phyloP scores from a whole-genome alignment of 495 filamentous ascomycete genomes.

The Aspergillus saccharolyticus region DNA sequence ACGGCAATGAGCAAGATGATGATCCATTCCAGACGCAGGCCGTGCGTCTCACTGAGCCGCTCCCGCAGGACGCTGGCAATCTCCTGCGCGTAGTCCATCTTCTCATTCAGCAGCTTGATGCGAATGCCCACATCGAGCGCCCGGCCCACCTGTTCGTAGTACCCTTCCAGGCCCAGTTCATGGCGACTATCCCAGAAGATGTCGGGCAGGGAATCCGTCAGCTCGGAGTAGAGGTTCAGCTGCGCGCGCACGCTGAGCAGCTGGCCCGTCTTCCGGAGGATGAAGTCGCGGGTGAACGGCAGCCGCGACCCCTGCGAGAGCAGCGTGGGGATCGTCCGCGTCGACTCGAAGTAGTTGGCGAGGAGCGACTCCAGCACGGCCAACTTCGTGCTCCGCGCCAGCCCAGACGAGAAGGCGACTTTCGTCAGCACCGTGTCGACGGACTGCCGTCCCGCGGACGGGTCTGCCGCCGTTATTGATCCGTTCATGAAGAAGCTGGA shows the following conservation, averaged over 20 bases:
- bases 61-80: slow-evolving; percentile 87
- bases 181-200: slow-evolving; percentile 93
- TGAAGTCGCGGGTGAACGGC: slow-evolving; percentile 69
- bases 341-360: slow-evolving; percentile 77
- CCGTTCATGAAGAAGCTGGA: slow-evolving; percentile 14
- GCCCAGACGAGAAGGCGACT: slow-evolving; percentile 90
- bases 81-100: slow-evolving; percentile 96
- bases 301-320: slow-evolving; percentile 60
- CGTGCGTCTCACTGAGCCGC: slow-evolving; percentile 83
- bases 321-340: slow-evolving; percentile 68
- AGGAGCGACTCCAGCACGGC: slow-evolving; percentile 88
- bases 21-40: slow-evolving; percentile 87
- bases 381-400: slow-evolving; percentile 93
- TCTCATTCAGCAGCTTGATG: slow-evolving; percentile 89
- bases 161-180: slow-evolving; percentile 81
- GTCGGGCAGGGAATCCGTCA: slow-evolving; percentile 92
- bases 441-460: slow-evolving; percentile 27
- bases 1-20: slow-evolving; percentile 92
- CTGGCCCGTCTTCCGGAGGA: slow-evolving; percentile 89
- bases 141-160: slow-evolving; percentile 88
- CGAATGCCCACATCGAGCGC: slow-evolving; percentile 89
- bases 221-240: slow-evolving; percentile 92
- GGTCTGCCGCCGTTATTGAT: no score
- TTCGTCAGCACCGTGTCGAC: slow-evolving; percentile 83
- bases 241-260: slow-evolving; percentile 87